Base-by-base conservation (phyloP, 2,329 filamentous ascomycete species). In the Diplodia sapinea region DNA sequence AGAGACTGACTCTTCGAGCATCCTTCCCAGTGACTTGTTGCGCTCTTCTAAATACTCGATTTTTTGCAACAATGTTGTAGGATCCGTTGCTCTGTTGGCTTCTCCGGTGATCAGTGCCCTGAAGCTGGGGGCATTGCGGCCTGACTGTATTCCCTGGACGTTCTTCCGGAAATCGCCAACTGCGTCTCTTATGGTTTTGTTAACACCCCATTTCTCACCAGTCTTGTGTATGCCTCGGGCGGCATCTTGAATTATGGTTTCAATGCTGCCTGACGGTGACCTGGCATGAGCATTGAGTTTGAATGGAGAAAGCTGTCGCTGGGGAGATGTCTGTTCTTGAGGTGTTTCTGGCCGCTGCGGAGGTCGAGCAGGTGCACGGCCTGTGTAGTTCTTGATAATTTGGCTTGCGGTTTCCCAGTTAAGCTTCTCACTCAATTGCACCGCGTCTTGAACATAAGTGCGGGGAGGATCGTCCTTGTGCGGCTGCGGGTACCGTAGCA, bases 371-470 rank as follows among this genome's bases (percentile, higher is more conserved):
- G 71, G 77, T 61, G 69, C 69, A 71, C 12, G 77, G 29, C 80
- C 80, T 1, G 90, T 91, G 75, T 94, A 92, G 71, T 92, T 92
- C 70, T 84, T 80, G 26, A 94, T 88, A 20, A 94, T 82, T 9
- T 85, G 81, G 23, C 85, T 83, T 12, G 90, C 91, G 5, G 90
- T 90, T 15, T 85, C 80, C 1, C 82, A 74, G 68, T 85, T 85
- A 40, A 91, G 83, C 74, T 94, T 89, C 50, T 88, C 83, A 52
- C 84, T 84, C 2, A 96, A 83, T 73, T 90, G 92, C 2, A 95
- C 78, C 0, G 93, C 95, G 78, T 99, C 95, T 68, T 92, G 87
- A 56, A 97, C 91, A 72, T 98, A 92, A 0, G 89, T 91, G 71
- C 91, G 87, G 17, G 94, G 90, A 0, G 88, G 87, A 71, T 90